Base-by-base conservation (phyloP, 2,329 filamentous ascomycete species). In the Hymenoscyphus infarciens region DNA sequence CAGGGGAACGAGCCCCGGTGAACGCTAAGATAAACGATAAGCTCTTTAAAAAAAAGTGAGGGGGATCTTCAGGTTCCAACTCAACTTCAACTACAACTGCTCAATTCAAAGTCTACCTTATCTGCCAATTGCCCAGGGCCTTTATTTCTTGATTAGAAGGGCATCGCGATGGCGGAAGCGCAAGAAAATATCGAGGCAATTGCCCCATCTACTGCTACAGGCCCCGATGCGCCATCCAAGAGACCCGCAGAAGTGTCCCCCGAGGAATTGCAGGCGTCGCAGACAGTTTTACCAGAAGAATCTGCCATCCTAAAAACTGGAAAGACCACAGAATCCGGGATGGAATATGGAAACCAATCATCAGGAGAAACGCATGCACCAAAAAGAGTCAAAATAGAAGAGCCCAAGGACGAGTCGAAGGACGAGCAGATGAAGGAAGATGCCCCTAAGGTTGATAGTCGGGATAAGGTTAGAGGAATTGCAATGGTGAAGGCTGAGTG, bases 341-440 rank as follows among this genome's bases (percentile, higher is more conserved):
- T 4, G 25, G 25, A 27, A 27, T 27, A 27, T 27, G 25, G 25
- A 27, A 27, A 27, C 25, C 25, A 27, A 27, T 1, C 25, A 27
- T 27, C 25, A 27, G 25, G 25, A 27, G 25, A 27, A 27, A 27
- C 77, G 52, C 80, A 81, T 63, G 79, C 83, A 45, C 75, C 82
- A 59, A 90, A 90, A 77, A 82, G 84, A 70, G 77, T 82, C 68
- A 89, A 83, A 75, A 73, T 84, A 59, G 80, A 83, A 38, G 72
- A 62, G 7, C 19, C 19, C 42, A 31, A 27, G 15, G 1, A 29
- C 3, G 57, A 49, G 19, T 22, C 19, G 19, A 22, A 22, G 42
- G 42, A 49, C 19, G 42, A 25, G 19, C 42, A 3, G n/a, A 25
- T 22, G 10, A 19, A 19, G 16, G 42, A 49, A 15, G 61, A 63